Percentiles rank a stretch among this genome's conserved stretches.
These are phyloP conservation scores for Penicillium pulvis DNA, from an alignment of 495 filamentous ascomycete species.

Conservation along the genomic window DNA sequence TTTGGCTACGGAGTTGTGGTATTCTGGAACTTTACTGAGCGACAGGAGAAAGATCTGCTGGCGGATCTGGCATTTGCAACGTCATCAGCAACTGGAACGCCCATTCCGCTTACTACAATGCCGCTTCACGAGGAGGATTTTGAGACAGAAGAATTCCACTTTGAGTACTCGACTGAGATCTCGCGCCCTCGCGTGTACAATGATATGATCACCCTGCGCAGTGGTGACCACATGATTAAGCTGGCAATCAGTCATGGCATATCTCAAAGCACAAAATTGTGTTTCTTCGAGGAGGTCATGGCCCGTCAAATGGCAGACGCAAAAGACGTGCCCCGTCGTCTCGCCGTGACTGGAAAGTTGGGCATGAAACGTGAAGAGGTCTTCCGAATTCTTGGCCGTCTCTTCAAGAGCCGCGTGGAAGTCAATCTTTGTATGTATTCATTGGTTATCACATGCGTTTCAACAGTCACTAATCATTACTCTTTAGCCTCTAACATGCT, in stretches of 20 bases:
- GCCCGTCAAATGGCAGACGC: slow-evolving; percentile 89
- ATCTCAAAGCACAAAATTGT: slow-evolving; percentile 94
- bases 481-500: slow-evolving; percentile 89
- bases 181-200: slow-evolving; percentile 91
- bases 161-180: slow-evolving; percentile 87
- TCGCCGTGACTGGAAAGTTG: slow-evolving; percentile 86
- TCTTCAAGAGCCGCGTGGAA: slow-evolving; percentile 94
- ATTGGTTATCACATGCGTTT: not conserved
- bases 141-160: slow-evolving; percentile 98
- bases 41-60: slow-evolving; percentile 94
- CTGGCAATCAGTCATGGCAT: slow-evolving; percentile 96
- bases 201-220: slow-evolving; percentile 97
- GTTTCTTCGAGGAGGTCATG: slow-evolving; percentile 97
- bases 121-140: slow-evolving; percentile 83
- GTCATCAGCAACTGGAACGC: slow-evolving; percentile 48
- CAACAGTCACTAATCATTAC: slow-evolving; percentile 8
- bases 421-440: slow-evolving; percentile 86
- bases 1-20: slow-evolving; percentile 98
- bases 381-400: slow-evolving; percentile 81
- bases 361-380: slow-evolving; percentile 94
- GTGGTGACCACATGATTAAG: slow-evolving; percentile 98
- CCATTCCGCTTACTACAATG: slow-evolving; percentile 64
- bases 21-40: slow-evolving; percentile 97
- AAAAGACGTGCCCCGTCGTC: slow-evolving; percentile 82
- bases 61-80: slow-evolving; percentile 93